Conservation (phyloP, 192 early-diverging fungal species). For the Coemansia sp. region DNA sequence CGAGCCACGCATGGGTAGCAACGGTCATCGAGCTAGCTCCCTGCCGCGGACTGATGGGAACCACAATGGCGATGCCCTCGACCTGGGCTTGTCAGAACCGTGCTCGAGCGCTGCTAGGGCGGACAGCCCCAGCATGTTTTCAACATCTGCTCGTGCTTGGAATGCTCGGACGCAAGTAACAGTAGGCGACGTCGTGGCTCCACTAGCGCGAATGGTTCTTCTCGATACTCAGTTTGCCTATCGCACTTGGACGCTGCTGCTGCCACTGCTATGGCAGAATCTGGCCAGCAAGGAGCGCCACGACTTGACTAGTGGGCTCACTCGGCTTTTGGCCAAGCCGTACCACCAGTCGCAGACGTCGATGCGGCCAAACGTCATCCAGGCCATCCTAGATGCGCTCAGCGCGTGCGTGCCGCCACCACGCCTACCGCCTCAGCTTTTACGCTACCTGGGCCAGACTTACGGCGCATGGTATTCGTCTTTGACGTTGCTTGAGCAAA, state of each 20-base stretch:
- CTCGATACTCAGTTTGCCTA: slow-evolving; percentile 68
- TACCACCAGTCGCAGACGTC: slow-evolving; percentile 83
- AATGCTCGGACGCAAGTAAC: neutral
- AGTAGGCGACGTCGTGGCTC: slow-evolving; percentile 50
- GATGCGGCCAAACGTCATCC: slow-evolving; percentile 91
- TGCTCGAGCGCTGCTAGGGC: neutral
- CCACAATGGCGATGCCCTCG: neutral
- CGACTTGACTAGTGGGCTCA: slow-evolving; percentile 78
- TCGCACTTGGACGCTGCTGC: slow-evolving; percentile 79
- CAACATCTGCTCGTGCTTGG: neutral
- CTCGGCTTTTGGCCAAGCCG: slow-evolving; percentile 85
- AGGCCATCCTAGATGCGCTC: slow-evolving; percentile 86
- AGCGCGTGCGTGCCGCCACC: slow-evolving; percentile 70
- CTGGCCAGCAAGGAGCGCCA: slow-evolving; percentile 77
- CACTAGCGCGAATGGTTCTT: slow-evolving; percentile 68
- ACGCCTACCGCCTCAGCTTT: slow-evolving; percentile 87
- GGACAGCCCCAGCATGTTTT: neutral
- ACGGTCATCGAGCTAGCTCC: neutral
- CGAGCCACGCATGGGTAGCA: neutral
- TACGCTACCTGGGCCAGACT: slow-evolving; percentile 88
- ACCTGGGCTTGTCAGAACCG: neutral
- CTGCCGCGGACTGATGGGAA: neutral
- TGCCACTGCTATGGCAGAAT: slow-evolving; percentile 80
- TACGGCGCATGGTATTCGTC: slow-evolving; percentile 93
- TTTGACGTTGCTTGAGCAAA: slow-evolving; percentile 76